phyloP scores from a whole-genome alignment of 345 rosid species.

The Syzygium jambos region DNA sequence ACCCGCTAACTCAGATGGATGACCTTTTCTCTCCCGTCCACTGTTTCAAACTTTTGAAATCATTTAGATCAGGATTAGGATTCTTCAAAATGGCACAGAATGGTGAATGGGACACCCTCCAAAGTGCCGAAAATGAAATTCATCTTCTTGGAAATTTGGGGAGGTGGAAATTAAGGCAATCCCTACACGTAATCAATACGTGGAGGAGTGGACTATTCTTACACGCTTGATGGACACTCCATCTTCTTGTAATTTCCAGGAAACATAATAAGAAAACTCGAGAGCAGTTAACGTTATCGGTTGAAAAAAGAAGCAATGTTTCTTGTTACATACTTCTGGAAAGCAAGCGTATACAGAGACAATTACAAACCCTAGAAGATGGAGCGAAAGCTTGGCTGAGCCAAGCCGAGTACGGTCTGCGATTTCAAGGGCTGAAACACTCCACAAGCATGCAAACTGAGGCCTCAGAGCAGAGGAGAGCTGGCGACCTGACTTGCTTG shows the following conservation, averaged over 20 bases:
- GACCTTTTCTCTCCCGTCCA: not conserved
- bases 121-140: not conserved
- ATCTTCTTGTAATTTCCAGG: not conserved
- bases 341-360: not conserved
- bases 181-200: not conserved
- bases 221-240: not conserved
- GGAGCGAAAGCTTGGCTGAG: not conserved
- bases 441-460: slow-evolving; percentile 6
- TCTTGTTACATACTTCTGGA: not conserved
- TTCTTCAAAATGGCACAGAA: not conserved
- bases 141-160: not conserved
- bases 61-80: not conserved
- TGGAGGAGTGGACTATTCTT: not conserved
- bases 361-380: not conserved
- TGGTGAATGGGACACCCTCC: not conserved
- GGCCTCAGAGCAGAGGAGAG: not conserved
- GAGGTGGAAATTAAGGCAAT: not conserved
- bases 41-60: not conserved
- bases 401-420: not conserved
- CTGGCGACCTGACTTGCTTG: not conserved
- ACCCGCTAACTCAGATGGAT: not conserved
- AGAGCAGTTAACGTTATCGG: not conserved
- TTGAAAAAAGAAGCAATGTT: not conserved
- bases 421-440: slow-evolving; percentile 9
- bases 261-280: not conserved